Base-by-base conservation (phyloP, 1,284 basidiomycete species). In the Meira nashicola region DNA sequence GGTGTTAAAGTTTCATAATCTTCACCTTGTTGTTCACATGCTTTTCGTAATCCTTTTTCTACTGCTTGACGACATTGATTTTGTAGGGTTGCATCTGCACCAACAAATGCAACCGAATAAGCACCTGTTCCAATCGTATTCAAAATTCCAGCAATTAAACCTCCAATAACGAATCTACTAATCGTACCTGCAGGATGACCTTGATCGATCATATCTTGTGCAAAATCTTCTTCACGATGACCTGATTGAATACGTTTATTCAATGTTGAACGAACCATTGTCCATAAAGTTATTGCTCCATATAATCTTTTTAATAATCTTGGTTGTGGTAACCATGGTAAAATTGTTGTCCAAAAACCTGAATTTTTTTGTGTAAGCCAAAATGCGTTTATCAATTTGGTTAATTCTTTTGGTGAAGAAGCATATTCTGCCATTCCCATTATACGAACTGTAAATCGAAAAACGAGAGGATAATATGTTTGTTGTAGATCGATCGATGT, bases 341-440 rank as follows among this genome's bases (percentile, higher is more conserved):
- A n/a, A 1, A 62, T 28, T 14, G 60, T 62, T 17, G 60, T 62
- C 33, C 47, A 62, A 46, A 55, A 62, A 7, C 48, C 60, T 11
- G 50, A 47, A 55, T 62, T 62, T 21, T 33, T 38, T 49, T 62
- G 60, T 14, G 60, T 62, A 17, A 25, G 15, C 60, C 60, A 62
- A 28, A 62, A 62, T 33, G 58, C 60, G 11, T n/a, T 33, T 14
- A 48, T 39, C 8, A 62, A 19, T 19, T 41, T 33, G 12, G 33
- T 10, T 11, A 62, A 50, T 15, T 28, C 38, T 2, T n/a, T 19
- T 14, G 51, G 39, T 14, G 21, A 25, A 11, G 51, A 52, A 25
- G 60, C 60, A 44, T 60, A 62, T 49, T 62, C 60, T 17, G 58
- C 43, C 60, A 62, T 62, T 44, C 60, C 60, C 60, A 62, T 62